Conservation (phyloP, 441 rosid genomes). For the Croton setiger region DNA sequence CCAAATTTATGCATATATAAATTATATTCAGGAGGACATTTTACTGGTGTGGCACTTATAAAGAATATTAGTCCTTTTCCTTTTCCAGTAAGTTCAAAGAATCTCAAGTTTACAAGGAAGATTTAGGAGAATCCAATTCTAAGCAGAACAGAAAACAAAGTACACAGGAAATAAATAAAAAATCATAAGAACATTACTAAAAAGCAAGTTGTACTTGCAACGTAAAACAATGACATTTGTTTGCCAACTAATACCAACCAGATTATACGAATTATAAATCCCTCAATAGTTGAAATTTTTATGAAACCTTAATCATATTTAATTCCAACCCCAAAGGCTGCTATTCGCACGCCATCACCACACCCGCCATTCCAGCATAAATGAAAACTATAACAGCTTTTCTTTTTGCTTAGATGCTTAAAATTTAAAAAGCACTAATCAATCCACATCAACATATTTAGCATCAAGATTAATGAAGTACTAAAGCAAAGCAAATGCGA, state of each 20-base stretch:
- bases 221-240: slow-evolving; percentile 38
- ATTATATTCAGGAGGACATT: slow-evolving; percentile 18
- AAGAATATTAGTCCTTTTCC: slow-evolving; percentile 25
- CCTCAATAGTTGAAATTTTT: background rate
- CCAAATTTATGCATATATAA: slow-evolving; percentile 12
- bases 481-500: slow-evolving; percentile 18
- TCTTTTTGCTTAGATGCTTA: slow-evolving; percentile 14
- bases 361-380: slow-evolving; percentile 21
- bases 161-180: slow-evolving; percentile 18
- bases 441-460: slow-evolving; percentile 5
- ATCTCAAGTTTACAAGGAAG: slow-evolving; percentile 21
- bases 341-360: slow-evolving; percentile 28
- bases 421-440: slow-evolving; percentile 15
- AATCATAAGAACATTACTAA: slow-evolving; percentile 33
- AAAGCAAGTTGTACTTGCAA: slow-evolving; percentile 53
- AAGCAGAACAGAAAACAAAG: slow-evolving; percentile 19
- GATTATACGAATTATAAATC: slow-evolving; percentile 20
- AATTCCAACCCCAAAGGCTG: slow-evolving; percentile 28
- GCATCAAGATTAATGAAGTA: background rate
- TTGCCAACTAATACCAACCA: slow-evolving; percentile 37
- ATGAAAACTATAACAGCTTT: slow-evolving; percentile 35
- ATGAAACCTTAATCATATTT: slow-evolving; percentile 11
- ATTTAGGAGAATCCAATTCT: slow-evolving; percentile 18
- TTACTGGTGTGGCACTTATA: slow-evolving; percentile 20
- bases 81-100: slow-evolving; percentile 28